Conservation (phyloP, 2,329 filamentous ascomycete genomes). For the Emergomyces orientalis region DNA sequence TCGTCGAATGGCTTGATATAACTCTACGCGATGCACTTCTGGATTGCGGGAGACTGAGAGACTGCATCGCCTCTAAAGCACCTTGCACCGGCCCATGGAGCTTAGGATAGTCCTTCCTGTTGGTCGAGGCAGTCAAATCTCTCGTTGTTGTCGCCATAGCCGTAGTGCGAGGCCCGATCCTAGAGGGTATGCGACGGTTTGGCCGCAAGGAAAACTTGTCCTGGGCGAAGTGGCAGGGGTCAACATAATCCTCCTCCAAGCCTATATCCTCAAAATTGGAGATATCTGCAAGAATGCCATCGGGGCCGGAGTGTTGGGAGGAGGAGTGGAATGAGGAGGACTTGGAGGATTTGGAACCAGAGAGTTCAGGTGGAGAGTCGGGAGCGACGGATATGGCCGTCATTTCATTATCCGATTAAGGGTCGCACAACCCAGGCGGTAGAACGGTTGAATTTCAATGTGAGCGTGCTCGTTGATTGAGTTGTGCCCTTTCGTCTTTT, state of each 20-base stretch:
- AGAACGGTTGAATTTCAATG: background rate
- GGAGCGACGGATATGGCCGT: slow-evolving; percentile 43
- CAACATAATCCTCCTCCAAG: slow-evolving; percentile 58
- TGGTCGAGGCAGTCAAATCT: slow-evolving; percentile 25
- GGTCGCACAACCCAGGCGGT: background rate
- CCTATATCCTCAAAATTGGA: slow-evolving; percentile 91
- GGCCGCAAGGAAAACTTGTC: background rate
- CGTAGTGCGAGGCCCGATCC: background rate
- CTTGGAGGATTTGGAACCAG: slow-evolving; percentile 79
- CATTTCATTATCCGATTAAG: slow-evolving; percentile 26
- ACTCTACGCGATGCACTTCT: slow-evolving; percentile 12
- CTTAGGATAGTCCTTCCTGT: slow-evolving; percentile 17
- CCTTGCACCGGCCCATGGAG: slow-evolving; percentile 23
- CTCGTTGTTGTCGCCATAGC: slow-evolving; percentile 25
- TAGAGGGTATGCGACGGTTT: background rate
- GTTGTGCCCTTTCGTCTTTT: background rate
- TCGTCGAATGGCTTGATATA: slow-evolving; percentile 11
- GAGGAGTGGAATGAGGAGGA: slow-evolving; percentile 80
- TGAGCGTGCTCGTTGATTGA: background rate
- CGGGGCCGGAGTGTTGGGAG: slow-evolving; percentile 58
- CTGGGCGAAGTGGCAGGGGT: background rate
- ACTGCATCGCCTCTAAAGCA: slow-evolving; percentile 18
- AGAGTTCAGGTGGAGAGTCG: slow-evolving; percentile 68
- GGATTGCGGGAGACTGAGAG: slow-evolving; percentile 21
- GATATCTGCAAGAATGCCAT: slow-evolving; percentile 59